A percentile compares a stretch with the other conserved stretches of the same genome.
Evolutionary conservation across 495 filamentous ascomycete genomes (phyloP).

Genomic region (Mycothermus thermophilus): DNA sequence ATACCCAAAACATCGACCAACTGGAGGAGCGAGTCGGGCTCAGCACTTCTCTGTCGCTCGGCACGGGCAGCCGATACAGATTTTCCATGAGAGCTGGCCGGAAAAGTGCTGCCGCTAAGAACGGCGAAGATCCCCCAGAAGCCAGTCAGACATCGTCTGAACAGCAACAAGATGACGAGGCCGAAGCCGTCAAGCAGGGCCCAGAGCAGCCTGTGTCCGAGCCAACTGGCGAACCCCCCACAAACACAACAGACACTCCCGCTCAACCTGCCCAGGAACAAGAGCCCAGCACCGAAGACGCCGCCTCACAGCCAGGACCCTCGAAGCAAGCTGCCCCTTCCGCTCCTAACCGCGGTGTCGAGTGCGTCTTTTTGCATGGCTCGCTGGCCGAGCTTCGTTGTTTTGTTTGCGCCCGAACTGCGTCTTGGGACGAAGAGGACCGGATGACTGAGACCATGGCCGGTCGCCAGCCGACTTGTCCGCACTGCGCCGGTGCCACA

Average conservation of each 20-base stretch:
- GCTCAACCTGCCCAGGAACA: not conserved
- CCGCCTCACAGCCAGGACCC: not conserved
- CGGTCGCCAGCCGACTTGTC: conserved; percentile 50
- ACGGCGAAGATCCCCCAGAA: conserved; percentile 14
- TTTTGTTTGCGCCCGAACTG: conserved; percentile 44
- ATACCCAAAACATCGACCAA: conserved; percentile 61
- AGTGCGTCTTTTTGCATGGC: conserved; percentile 56
- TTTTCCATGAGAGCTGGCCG: conserved; percentile 22
- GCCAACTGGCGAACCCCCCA: not conserved
- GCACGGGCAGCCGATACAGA: conserved; percentile 41
- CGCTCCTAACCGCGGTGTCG: conserved; percentile 31
- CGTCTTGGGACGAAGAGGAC: conserved; percentile 44
- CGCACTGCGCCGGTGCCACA: conserved; percentile 41
- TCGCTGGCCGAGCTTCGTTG: conserved; percentile 47
- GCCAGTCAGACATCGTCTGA: conserved; percentile 14
- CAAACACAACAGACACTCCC: not conserved
- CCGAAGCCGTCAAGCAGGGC: not conserved
- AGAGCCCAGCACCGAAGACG: not conserved
- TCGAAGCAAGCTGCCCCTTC: conserved; percentile 10
- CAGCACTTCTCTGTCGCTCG: conserved; percentile 35
- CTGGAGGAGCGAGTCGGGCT: conserved; percentile 53
- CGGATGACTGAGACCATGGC: conserved; percentile 34
- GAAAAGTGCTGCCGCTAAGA: conserved; percentile 3
- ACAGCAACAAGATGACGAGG: not conserved
- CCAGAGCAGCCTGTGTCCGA: not conserved